Evolutionary conservation across 2,329 filamentous ascomycete species (phyloP), one percentile per base, ranked within the genome.

Genomic region (Neofusicoccum kwambonambiense): DNA sequence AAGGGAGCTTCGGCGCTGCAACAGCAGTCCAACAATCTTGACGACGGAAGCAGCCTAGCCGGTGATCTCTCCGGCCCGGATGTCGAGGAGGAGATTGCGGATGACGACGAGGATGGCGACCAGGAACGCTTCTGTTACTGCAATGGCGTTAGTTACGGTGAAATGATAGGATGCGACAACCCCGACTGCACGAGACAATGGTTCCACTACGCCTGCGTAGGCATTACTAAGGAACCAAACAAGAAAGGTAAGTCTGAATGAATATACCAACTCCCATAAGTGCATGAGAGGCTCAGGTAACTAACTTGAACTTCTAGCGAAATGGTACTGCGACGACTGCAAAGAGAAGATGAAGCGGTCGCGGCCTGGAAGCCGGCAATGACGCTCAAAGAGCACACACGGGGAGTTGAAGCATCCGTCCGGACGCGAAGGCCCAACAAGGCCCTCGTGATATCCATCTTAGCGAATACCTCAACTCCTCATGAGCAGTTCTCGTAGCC

Each of bases 141-240:
- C 71, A 86, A 86, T 57, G 84, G 85, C 67, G 86, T 88, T 42
- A 86, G 83, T 68, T 88, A 88, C 71, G 87, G 87, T 17, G 85
- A 88, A 71, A 89, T 89, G 87, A 84, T 89, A 45, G 87, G 86
- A 12, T 89, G 87, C 71, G 87, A 89, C 73, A 89, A 89, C 72
- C 85, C 87, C 42, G 79, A 82, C 64, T 89, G 87, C 76, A 82
- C 84, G 12, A 83, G 85, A 67, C 86, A 89, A 73, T 89, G 87
- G 87, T 89, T 89, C 75, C 87, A 89, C 79, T 82, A 88, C 74
- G 84, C 82, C 45, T 89, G 87, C 70, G 86, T 88, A 60, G 84
- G 86, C 19, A 77, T 89, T 70, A 85, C 82, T 49, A 83, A 84
- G 69, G 84, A 87, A 69, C 87, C 87, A 0, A 80, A 80, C 54